Evolutionary conservation across 1,284 basidiomycete species (phyloP).

Genomic region (Pseudomicrostroma phylloplanum): DNA sequence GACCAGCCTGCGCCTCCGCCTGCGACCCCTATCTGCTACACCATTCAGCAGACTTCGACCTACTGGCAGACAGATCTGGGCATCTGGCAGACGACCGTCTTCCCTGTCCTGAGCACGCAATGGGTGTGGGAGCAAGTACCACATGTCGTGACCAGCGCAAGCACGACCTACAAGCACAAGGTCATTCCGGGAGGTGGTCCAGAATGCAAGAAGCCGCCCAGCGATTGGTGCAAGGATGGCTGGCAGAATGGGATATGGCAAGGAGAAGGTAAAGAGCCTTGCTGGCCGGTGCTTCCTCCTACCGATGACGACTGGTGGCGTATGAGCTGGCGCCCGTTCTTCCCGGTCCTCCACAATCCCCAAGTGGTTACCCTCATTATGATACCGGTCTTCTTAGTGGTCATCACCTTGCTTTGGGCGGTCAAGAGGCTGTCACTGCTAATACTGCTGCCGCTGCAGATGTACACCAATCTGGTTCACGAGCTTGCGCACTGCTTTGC

Average conservation of each 20-base stretch:
- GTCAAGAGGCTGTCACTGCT: neutral
- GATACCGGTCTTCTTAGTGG: neutral
- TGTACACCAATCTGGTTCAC: conserved; percentile 4
- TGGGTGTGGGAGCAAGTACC: neutral
- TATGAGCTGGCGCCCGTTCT: neutral
- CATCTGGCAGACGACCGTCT: neutral
- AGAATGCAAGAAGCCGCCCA: neutral
- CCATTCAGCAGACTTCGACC: neutral
- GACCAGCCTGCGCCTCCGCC: neutral
- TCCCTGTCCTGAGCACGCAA: neutral
- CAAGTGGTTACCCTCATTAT: neutral
- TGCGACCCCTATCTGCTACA: neutral
- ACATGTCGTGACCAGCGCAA: neutral
- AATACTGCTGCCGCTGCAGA: conserved; percentile 2
- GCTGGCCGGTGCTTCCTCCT: neutral
- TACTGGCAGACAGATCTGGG: conserved; percentile 1
- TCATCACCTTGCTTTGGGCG: neutral
- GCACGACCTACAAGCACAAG: neutral
- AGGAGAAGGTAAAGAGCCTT: conserved; percentile 2
- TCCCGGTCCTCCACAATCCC: neutral
- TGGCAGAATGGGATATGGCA: neutral
- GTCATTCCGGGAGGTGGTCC: neutral
- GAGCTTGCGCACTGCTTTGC: neutral
- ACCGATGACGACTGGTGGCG: conserved; percentile 1
- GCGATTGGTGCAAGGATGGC: neutral